A percentile compares a stretch with the other conserved stretches of the same genome.
These are phyloP conservation scores for Circinella minor DNA, from an alignment of 371 early-diverging fungal species.

Conservation along the genomic window DNA sequence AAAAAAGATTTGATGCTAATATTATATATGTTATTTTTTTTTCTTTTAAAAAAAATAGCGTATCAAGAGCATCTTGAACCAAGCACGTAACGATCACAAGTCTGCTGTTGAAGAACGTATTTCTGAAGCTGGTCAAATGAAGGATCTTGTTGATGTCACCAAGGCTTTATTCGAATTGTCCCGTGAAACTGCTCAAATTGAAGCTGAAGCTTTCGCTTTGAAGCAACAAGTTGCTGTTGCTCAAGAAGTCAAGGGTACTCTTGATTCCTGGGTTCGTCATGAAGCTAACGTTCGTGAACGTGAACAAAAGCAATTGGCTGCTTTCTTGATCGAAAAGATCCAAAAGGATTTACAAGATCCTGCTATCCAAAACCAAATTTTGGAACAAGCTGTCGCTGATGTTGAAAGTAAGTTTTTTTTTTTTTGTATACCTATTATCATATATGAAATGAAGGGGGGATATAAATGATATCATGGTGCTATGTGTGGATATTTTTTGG, in stretches of 20 bases:
- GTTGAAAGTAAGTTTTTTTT: conserved; percentile 49
- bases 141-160: conserved; percentile 92
- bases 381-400: conserved; percentile 61
- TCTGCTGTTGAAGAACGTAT: conserved; percentile 87
- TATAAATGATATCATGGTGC: neutral
- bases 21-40: too few relatives aligned
- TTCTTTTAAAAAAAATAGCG: conserved; percentile 43
- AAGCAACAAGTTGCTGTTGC: conserved; percentile 90
- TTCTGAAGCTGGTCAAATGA: conserved; percentile 88
- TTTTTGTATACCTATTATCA: neutral
- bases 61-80: conserved; percentile 78
- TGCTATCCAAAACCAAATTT: conserved; percentile 67
- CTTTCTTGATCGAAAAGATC: conserved; percentile 86
- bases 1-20: too few relatives aligned
- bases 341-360: conserved; percentile 82
- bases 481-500: too few relatives aligned
- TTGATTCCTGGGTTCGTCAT: conserved; percentile 97
- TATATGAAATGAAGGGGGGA: neutral
- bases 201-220: conserved; percentile 91
- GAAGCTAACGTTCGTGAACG: conserved; percentile 92
- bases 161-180: conserved; percentile 93
- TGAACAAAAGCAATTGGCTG: conserved; percentile 90
- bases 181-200: conserved; percentile 91
- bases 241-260: conserved; percentile 83
- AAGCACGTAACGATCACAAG: conserved; percentile 94